phyloP scores from a whole-genome alignment of 805 yeast species.

The Kodamaea leandrae region DNA sequence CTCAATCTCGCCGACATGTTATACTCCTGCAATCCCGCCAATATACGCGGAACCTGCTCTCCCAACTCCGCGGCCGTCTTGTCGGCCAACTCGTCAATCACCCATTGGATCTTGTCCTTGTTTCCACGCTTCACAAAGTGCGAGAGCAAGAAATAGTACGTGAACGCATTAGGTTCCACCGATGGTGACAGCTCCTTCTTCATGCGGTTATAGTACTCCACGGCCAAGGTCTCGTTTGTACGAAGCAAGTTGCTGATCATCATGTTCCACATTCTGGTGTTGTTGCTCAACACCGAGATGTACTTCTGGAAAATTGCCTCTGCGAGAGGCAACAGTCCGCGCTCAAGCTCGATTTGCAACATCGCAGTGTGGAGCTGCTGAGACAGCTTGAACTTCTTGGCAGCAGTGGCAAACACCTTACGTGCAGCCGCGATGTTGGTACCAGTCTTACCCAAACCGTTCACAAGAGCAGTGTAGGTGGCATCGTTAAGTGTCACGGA shows the following conservation, averaged over 20 bases:
- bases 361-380: slow-evolving; percentile 44
- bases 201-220: slow-evolving; percentile 38
- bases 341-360: slow-evolving; percentile 45
- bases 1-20: background rate
- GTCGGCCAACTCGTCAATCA: slow-evolving; percentile 38
- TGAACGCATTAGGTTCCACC: slow-evolving; percentile 46
- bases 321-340: slow-evolving; percentile 35
- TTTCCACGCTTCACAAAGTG: slow-evolving; percentile 36
- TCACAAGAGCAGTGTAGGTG: slow-evolving; percentile 52
- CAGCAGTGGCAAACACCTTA: slow-evolving; percentile 42
- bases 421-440: slow-evolving; percentile 52
- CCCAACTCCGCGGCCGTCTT: slow-evolving; percentile 35
- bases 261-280: slow-evolving; percentile 41
- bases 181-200: slow-evolving; percentile 20
- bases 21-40: slow-evolving; percentile 15
- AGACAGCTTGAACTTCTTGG: slow-evolving; percentile 29
- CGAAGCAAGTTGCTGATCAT: slow-evolving; percentile 31
- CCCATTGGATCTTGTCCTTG: slow-evolving; percentile 27
- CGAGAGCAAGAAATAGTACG: slow-evolving; percentile 46
- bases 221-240: slow-evolving; percentile 38
- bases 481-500: slow-evolving; percentile 38
- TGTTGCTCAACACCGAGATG: slow-evolving; percentile 32
- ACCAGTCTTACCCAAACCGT: slow-evolving; percentile 50
- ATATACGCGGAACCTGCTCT: slow-evolving; percentile 34
- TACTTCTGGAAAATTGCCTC: slow-evolving; percentile 34